Evolutionary conservation across 1,284 basidiomycete genomes (phyloP), one percentile per base, ranked within the genome.

Genomic region (Uromyces viciae-fabae): DNA sequence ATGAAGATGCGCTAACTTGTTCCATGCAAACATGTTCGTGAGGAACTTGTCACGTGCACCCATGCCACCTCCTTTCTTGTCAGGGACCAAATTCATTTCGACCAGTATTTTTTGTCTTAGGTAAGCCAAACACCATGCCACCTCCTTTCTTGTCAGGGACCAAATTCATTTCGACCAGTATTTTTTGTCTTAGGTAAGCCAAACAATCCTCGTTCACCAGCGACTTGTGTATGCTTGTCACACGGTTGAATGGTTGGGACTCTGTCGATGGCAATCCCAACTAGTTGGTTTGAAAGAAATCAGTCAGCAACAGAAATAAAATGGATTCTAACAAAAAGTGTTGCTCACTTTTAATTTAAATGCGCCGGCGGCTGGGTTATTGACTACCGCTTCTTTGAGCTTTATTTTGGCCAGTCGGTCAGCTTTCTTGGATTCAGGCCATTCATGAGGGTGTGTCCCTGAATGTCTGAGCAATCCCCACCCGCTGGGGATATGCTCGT

Each of bases 31-130:
- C 42, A 72, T 72, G 31, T 54, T n/a, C 25, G 36, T 8, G 22
- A 66, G n/a, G 66, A 69, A 69, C 19, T 69, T 46, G 49, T 71
- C 66, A 56, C 54, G n/a, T n/a, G n/a, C n/a, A 46, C 66, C 25
- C 22, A 42, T 38, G 2, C 31, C 68, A 46, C 28, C 49, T 3
- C 40, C 49, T n/a, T 22, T 25, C 28, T 54, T 71, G 2, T 38
- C 68, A 3, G 40, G 68, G 25, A 11, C 28, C 3, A 46, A 14
- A 1, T 38, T 19, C 14, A 49, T 9, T 2, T 46, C 40, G 3
- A 9, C 33, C 19, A 71, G 28, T 11, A 71, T 71, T 19, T 2
- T 38, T 15, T 42, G 11, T n/a, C 68, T 28, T 15, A 40, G n/a
- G 43, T 69, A 69, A n/a, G n/a, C n/a, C n/a, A n/a, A n/a, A n/a